Percentiles rank a stretch among this genome's conserved stretches.
Conservation (phyloP, 306 rosid genomes). For the Dicorynia guianensis region DNA sequence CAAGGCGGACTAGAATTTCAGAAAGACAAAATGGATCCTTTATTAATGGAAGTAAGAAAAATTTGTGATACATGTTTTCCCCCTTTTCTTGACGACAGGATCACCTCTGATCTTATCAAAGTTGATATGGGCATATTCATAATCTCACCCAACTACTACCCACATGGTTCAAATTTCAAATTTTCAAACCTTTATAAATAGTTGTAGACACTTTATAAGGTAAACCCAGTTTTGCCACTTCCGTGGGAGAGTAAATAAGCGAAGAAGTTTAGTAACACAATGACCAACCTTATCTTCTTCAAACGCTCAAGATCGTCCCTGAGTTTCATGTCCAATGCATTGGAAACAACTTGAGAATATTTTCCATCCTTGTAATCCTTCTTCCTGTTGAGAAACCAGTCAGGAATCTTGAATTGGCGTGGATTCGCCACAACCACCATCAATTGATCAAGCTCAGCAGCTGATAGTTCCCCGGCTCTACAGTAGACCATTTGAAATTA, state of each 20-base stretch:
- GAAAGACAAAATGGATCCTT: neutral
- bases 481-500: constrained; percentile 13
- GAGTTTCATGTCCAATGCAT: constrained; percentile 84
- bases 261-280: neutral
- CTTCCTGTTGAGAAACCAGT: constrained; percentile 82
- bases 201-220: neutral
- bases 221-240: neutral
- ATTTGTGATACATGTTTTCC: neutral
- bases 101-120: neutral
- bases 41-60: neutral
- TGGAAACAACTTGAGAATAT: constrained; percentile 75
- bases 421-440: constrained; percentile 72
- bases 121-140: neutral
- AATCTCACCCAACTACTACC: neutral
- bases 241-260: neutral
- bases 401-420: constrained; percentile 76
- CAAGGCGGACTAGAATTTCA: neutral
- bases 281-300: constrained; percentile 80
- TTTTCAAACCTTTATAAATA: neutral
- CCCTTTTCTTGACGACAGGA: neutral
- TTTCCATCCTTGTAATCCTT: constrained; percentile 84
- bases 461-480: constrained; percentile 77
- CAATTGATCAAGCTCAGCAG: constrained; percentile 68
- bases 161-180: neutral
- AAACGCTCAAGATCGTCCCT: constrained; percentile 90